A percentile compares a stretch with the other conserved stretches of the same genome.
phyloP scores from a whole-genome alignment of 257 asterid genomes.

The Apocynum venetum region DNA sequence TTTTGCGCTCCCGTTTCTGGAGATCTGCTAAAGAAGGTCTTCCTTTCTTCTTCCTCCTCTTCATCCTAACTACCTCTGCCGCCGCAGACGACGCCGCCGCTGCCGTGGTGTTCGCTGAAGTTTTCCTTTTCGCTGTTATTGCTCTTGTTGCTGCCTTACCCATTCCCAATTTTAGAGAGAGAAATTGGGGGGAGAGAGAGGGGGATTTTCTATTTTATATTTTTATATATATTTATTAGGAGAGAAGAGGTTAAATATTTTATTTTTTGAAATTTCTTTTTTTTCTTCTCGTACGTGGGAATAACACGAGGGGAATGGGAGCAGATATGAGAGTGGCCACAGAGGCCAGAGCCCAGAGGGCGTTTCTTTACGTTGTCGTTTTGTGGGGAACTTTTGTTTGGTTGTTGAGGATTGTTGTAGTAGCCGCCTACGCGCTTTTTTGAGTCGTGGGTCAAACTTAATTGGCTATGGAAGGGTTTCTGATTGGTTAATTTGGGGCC shows the following conservation, averaged over 20 bases:
- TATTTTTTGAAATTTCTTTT: neutral
- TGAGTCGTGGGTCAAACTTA: constrained; percentile 1
- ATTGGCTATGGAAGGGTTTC: neutral
- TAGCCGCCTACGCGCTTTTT: neutral
- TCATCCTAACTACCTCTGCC: constrained; percentile 33
- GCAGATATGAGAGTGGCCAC: neutral
- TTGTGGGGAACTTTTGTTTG: neutral
- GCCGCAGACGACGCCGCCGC: neutral
- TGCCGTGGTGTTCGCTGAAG: constrained; percentile 10
- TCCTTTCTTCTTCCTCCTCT: constrained; percentile 83
- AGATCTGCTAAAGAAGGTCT: constrained; percentile 53
- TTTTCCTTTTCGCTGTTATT: constrained; percentile 20
- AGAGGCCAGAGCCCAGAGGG: neutral
- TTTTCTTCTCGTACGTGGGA: constrained; percentile 5
- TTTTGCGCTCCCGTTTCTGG: constrained; percentile 19
- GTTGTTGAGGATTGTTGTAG: neutral
- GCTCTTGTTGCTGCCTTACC: constrained; percentile 51
- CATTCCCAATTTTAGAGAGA: constrained; percentile 27
- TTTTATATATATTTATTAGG: neutral
- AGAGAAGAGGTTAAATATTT: neutral
- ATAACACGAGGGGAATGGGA: neutral
- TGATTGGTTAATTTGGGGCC: neutral
- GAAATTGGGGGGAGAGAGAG: neutral
- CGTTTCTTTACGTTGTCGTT: constrained; percentile 3
- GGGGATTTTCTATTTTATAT: neutral